Evolutionary conservation across 257 asterid genomes (phyloP).

Genomic region (Plantago elongata): DNA sequence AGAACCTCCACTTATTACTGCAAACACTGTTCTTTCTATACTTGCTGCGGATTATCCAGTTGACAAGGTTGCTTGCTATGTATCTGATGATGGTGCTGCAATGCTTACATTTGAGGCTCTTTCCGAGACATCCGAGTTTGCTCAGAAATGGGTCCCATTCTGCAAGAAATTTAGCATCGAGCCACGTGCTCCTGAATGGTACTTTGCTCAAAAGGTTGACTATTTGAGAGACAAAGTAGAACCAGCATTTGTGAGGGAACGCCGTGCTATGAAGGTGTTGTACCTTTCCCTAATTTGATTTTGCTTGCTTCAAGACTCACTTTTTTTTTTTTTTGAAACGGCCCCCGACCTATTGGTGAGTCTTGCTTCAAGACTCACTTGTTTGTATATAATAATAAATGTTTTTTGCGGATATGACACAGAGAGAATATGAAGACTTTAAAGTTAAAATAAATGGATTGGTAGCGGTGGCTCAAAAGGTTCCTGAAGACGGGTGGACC

Average conservation of each 20-base stretch:
- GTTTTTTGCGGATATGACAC: not conserved
- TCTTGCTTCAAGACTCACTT: not conserved
- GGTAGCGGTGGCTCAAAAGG: slow-evolving; percentile 76
- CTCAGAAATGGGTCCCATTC: slow-evolving; percentile 90
- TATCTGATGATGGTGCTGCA: slow-evolving; percentile 91
- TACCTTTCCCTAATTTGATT: not conserved
- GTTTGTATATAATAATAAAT: not conserved
- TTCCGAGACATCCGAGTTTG: slow-evolving; percentile 83
- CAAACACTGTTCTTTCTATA: slow-evolving; percentile 85
- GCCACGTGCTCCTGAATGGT: slow-evolving; percentile 94
- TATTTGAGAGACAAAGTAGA: slow-evolving; percentile 74
- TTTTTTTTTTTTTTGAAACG: not conserved
- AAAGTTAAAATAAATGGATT: slow-evolving; percentile 77
- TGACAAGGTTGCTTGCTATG: slow-evolving; percentile 82
- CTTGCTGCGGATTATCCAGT: slow-evolving; percentile 86
- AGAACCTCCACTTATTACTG: slow-evolving; percentile 91
- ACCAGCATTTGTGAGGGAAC: slow-evolving; percentile 80
- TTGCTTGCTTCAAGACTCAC: not conserved
- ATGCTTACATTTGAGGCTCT: slow-evolving; percentile 93
- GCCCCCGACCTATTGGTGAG: too few relatives aligned
- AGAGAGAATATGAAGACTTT: slow-evolving; percentile 91
- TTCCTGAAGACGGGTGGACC: slow-evolving; percentile 92
- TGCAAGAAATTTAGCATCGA: slow-evolving; percentile 75
- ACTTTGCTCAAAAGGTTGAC: slow-evolving; percentile 77
- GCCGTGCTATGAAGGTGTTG: slow-evolving; percentile 87